Conservation (phyloP, 139 green algal genomes). For the Chlorella sorokiniana region DNA sequence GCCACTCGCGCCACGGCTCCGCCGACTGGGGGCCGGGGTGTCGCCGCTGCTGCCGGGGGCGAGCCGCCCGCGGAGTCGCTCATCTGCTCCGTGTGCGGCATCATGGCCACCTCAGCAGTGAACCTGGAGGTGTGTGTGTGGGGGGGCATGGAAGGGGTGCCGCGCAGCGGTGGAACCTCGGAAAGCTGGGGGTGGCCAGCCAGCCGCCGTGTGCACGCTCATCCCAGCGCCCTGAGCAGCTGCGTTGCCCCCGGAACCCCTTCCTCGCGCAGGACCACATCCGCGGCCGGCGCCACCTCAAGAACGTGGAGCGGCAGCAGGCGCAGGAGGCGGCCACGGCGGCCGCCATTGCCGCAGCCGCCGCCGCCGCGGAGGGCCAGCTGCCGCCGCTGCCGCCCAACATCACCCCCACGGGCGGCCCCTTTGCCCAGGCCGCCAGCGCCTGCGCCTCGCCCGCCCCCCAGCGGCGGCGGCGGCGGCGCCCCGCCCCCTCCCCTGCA, state of each 20-base stretch:
- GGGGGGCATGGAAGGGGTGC: neutral
- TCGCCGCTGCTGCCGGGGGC: neutral
- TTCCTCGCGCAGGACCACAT: slow-evolving; percentile 47
- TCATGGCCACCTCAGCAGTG: slow-evolving; percentile 56
- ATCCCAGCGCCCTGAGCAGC: too few species aligned
- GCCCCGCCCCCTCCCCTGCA: neutral
- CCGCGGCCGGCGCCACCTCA: slow-evolving; percentile 48
- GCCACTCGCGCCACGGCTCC: neutral
- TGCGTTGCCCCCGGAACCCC: too few species aligned
- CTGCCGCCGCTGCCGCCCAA: slow-evolving; percentile 9
- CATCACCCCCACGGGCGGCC: neutral
- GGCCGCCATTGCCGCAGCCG: neutral
- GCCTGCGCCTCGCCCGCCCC: neutral
- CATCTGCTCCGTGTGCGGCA: slow-evolving; percentile 58
- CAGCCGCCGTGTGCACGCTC: too few species aligned
- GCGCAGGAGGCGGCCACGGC: slow-evolving; percentile 24
- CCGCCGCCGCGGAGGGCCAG: neutral
- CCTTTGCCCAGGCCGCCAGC: neutral
- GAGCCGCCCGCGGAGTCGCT: slow-evolving; percentile 11
- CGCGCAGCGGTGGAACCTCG: too few species aligned
- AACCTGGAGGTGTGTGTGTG: slow-evolving; percentile 48
- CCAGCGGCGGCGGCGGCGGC: neutral
- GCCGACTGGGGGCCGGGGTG: neutral
- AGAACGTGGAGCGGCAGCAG: slow-evolving; percentile 52
- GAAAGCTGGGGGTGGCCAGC: too few species aligned